Evolutionary conservation across 2,329 filamentous ascomycete species (phyloP), one percentile per base, ranked within the genome.

Genomic region (Penicillium sp.): DNA sequence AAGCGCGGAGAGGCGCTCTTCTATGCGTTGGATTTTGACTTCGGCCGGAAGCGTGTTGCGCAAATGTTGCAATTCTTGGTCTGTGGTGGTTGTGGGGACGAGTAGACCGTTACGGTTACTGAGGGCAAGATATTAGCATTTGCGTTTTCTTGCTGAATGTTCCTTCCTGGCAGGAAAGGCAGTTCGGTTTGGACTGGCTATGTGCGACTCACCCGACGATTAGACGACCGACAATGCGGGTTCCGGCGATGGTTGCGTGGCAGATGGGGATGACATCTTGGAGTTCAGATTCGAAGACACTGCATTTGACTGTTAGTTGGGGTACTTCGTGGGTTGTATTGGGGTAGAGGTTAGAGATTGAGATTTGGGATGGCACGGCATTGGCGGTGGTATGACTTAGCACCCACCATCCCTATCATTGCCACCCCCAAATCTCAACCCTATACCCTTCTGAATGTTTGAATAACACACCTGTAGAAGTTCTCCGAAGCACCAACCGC

Each of bases 241-340:
- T 97, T 67, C 94, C 94, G 61, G 92, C 92, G 74, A 99, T 97
- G 56, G 93, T 97, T 66, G 91, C 92, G 79, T 94, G 90, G 78
- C 91, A 94, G 76, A 97, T 97, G 66, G 94, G 94, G 69, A 99
- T 93, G 61, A 97, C 87, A 80, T 97, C 94, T 81, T 96, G 91
- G 60, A 99, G 84, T 81, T 99, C 94, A 61, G 93, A 88, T 82
- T 99, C 94, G 80, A 99, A 97, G 74, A 97, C 85, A 81, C 90
- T 91, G 62, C 60, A 34, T 18, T 45, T 59, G 26, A 47, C n/a
- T 31, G 48, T 61, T 59, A 49, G 40, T 49, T 46, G 44, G 46
- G 42, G 31, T 38, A 52, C 14, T 45, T 50, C 35, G 13, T 26
- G 11, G 14, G 32, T 53, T 53, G 32, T 11, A 39, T 47, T 32